Evolutionary conservation across 257 asterid species (phyloP).

Genomic region (Solanum piurae): DNA sequence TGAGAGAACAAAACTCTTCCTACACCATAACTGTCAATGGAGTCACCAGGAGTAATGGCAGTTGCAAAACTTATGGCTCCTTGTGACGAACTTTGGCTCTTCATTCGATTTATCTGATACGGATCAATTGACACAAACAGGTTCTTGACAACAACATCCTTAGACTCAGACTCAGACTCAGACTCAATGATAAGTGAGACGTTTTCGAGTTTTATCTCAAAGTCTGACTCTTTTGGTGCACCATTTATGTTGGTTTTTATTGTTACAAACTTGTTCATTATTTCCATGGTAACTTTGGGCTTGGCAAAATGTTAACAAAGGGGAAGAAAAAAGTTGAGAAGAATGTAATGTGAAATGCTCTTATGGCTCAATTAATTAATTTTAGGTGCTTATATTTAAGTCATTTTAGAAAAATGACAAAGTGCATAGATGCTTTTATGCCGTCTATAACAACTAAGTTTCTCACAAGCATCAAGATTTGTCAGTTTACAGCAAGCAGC

Average conservation of each 20-base stretch:
- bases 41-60: slow-evolving; percentile 35
- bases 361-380: neutral
- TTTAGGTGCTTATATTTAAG: neutral
- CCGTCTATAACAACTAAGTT: neutral
- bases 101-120: slow-evolving; percentile 61
- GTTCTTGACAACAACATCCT: slow-evolving; percentile 34
- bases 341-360: neutral
- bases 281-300: slow-evolving; percentile 3
- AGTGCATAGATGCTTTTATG: neutral
- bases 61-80: slow-evolving; percentile 18
- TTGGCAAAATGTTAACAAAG: neutral
- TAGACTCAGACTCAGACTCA: slow-evolving; percentile 6
- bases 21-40: slow-evolving; percentile 49
- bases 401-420: neutral
- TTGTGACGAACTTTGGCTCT: slow-evolving; percentile 37
- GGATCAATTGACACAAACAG: slow-evolving; percentile 59
- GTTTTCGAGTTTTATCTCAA: slow-evolving; percentile 16
- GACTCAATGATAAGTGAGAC: slow-evolving; percentile 1
- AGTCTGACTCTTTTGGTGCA: slow-evolving; percentile 23
- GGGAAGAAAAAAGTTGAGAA: neutral
- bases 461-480: neutral
- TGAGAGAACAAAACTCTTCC: slow-evolving; percentile 62
- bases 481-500: neutral
- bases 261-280: slow-evolving; percentile 7
- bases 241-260: slow-evolving; percentile 18